Base-by-base conservation (phyloP, 169 alveolate genomes). In the Perkinsus olseni region DNA sequence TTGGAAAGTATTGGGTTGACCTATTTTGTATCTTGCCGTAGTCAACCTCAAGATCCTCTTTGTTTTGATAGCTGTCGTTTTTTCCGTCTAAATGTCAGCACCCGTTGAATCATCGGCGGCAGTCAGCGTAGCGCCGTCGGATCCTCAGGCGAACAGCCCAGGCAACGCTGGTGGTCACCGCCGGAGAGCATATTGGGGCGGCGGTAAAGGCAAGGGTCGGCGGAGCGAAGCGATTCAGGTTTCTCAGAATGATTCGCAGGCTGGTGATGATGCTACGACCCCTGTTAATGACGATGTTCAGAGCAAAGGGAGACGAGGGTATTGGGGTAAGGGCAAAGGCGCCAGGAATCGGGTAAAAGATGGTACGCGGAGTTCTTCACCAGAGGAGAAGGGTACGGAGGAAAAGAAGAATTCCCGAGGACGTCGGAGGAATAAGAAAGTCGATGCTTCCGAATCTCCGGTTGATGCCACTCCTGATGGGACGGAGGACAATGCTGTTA, bases 201-300 rank as follows among this genome's bases (percentile, higher is more conserved):
- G 50, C 3, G 50, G 50, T 3, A 62, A 62, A 24, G 82, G 82
- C 37, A 62, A 62, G 82, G 82, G 82, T 24, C 13, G 82, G 82
- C 82, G 82, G 82, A 62, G 82, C 82, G 82, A 62, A 62, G 82
- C 82, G 82, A 62, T 62, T 62, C 82, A 28, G 28, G 82, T 62
- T 62, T 62, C 82, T 13, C 82, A 62, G 34, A 62, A 62, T 62
- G 50, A 40, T 40, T 40, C 50, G 50, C 50, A 40, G 50, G 50
- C 11, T 40, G 17, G 82, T 24, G 82, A 8, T 62, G 82, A 62
- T 62, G 82, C 37, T 24, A 62, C 36, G 62, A 6, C 62, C 24
- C 62, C 6, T 6, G n/a, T n/a, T 40, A 0, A 8, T 62, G 82
- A 62, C 1, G 82, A 24, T 21, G 82, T 28, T 8, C 82, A 3